Conservation (phyloP, 768 basidiomycete species). For the Gloeostereum incarnatum region DNA sequence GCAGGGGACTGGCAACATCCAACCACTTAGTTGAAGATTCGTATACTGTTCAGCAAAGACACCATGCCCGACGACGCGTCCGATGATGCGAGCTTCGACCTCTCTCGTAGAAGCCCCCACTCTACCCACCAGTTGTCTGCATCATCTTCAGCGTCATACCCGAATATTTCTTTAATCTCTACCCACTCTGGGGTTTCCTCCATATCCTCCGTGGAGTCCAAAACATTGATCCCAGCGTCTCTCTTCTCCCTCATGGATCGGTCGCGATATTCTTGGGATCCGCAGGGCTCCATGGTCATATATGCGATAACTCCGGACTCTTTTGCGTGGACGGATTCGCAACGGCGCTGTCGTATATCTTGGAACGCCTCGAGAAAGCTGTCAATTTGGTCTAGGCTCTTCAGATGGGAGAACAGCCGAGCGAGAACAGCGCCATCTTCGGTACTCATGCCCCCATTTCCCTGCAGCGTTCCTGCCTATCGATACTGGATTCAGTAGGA, state of each 20-base stretch:
- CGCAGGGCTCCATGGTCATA: neutral
- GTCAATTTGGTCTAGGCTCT: conserved; percentile 22
- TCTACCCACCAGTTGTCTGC: conserved; percentile 35
- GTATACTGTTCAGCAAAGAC: too few species aligned
- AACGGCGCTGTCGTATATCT: conserved; percentile 30
- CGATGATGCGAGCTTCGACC: too few species aligned
- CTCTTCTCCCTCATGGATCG: conserved; percentile 2
- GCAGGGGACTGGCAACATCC: too few species aligned
- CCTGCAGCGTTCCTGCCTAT: neutral
- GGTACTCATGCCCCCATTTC: conserved; percentile 10
- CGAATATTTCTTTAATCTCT: conserved; percentile 23
- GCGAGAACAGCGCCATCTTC: conserved; percentile 37
- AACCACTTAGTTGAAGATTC: too few species aligned
- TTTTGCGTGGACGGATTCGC: conserved; percentile 5
- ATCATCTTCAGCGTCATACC: conserved; percentile 29
- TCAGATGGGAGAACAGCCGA: conserved; percentile 30
- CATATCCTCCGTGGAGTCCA: conserved; percentile 12
- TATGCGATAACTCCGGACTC: neutral
- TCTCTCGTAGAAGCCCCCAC: conserved; percentile 27
- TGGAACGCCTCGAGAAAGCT: conserved; percentile 28
- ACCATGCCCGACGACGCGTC: too few species aligned
- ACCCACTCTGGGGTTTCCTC: conserved; percentile 26
- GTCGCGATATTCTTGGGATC: neutral
- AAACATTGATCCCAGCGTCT: conserved; percentile 7
- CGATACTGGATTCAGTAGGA: neutral